Conservation (phyloP, 306 rosid genomes). For the Boehmeria nivea region DNA sequence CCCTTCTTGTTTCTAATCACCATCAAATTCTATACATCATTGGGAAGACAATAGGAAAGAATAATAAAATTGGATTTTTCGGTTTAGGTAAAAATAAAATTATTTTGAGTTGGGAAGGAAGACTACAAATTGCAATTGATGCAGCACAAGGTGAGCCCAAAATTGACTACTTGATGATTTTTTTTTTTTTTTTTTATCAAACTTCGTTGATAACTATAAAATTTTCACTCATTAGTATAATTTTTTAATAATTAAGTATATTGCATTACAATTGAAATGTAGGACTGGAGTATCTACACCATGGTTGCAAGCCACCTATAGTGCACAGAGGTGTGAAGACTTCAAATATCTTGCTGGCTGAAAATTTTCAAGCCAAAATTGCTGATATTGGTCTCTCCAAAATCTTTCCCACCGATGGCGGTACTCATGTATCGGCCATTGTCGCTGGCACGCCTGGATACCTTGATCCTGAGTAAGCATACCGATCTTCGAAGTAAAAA, state of each 20-base stretch:
- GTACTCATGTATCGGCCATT: constrained; percentile 20
- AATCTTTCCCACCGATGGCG: constrained; percentile 23
- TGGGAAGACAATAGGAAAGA: background rate
- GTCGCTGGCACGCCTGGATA: constrained; percentile 32
- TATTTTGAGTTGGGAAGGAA: constrained; percentile 22
- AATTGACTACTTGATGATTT: background rate
- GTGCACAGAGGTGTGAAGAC: constrained; percentile 36
- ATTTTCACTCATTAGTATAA: no score
- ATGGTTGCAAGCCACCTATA: constrained; percentile 35
- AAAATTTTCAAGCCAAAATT: constrained; percentile 33
- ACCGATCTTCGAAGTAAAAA: background rate
- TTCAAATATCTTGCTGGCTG: constrained; percentile 29
- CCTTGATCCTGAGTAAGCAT: constrained; percentile 30
- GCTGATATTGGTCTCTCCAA: constrained; percentile 38
- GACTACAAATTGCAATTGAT: constrained; percentile 30
- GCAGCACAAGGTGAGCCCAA: constrained; percentile 25
- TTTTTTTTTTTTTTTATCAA: no score
- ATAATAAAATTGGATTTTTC: background rate
- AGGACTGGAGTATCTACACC: constrained; percentile 44
- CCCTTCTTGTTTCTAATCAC: background rate
- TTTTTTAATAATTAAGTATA: background rate
- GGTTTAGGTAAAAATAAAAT: background rate
- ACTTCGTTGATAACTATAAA: no score
- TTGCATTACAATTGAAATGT: background rate
- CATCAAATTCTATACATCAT: background rate